Evolutionary conservation across 2,329 filamentous ascomycete species (phyloP), one percentile per base, ranked within the genome.

Genomic region (Talaromyces sp.): DNA sequence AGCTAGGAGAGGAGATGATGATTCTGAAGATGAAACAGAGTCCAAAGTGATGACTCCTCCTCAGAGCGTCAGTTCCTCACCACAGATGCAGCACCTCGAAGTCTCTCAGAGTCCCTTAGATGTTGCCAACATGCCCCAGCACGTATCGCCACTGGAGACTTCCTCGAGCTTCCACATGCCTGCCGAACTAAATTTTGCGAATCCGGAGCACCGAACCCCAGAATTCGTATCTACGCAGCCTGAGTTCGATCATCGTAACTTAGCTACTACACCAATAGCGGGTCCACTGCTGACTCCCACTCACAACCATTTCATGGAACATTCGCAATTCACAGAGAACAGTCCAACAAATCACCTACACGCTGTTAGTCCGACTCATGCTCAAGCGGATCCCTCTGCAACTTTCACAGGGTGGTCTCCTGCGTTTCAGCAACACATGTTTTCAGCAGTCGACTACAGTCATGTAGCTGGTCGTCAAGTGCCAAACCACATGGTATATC

Each of bases 351-450:
- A 68, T 9, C 66, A 66, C n/a, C 63, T 68, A 44, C 52, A 60
- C 25, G 65, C 67, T 33, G 68, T 69, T 8, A 39, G 50, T 33
- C 61, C 64, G 21, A 39, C 67, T 11, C 64, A 69, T 23, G 60
- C 66, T n/a, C 69, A 70, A 65, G 40, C 54, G 21, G 67, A 67
- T 23, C 64, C 67, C 2, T 59, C 67, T 2, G 21, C 66, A 12
- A 66, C 71, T 11, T 75, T 70, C 54, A 67, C 74, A 11, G 35
- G 67, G 9, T 77, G 75, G 75, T 65, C 68, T 7, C 69, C 73
- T 0, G 64, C 70, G 5, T 76, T 75, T 65, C 70, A 74, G n/a
- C 71, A 70, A 23, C 69, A 70, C 33, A 65, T 75, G 44, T 77
- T 74, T 68, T 67, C 67, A 18, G 64, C 73, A 0, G 67, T 75